phyloP scores from a whole-genome alignment of 192 early-diverging fungal species.

The Coemansia sp. region DNA sequence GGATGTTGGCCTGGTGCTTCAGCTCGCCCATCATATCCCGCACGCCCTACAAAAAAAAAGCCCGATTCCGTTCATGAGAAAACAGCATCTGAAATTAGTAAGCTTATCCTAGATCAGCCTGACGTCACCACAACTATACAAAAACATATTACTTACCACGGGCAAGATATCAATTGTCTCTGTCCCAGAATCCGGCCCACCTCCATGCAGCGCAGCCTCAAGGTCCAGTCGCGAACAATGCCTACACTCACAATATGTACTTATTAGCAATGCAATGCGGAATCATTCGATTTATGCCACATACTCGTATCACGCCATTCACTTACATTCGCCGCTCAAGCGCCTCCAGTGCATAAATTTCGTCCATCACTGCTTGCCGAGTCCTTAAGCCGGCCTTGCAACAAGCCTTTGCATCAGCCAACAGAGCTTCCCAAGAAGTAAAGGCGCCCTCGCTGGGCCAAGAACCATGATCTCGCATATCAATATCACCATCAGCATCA shows the following conservation, averaged over 20 bases:
- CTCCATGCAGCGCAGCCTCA: constrained; percentile 40
- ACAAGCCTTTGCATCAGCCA: constrained; percentile 30
- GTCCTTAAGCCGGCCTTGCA: neutral
- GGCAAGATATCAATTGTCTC: constrained; percentile 38
- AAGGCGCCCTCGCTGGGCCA: constrained; percentile 35
- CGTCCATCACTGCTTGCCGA: neutral
- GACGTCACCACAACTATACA: neutral
- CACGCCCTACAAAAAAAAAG: constrained; percentile 21
- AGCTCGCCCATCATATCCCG: constrained; percentile 43
- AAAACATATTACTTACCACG: constrained; percentile 22
- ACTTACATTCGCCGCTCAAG: constrained; percentile 45
- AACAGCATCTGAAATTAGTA: neutral
- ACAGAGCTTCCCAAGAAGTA: constrained; percentile 38
- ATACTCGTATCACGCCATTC: neutral
- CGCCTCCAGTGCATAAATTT: constrained; percentile 14
- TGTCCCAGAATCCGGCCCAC: constrained; percentile 30
- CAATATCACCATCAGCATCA: constrained; percentile 7
- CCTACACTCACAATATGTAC: constrained; percentile 21
- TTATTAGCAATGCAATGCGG: neutral
- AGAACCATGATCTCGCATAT: constrained; percentile 9
- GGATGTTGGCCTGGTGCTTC: constrained; percentile 40
- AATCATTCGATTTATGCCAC: neutral
- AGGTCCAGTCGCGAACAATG: constrained; percentile 26
- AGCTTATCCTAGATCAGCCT: neutral
- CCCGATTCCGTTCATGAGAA: neutral